phyloP scores from a whole-genome alignment of 495 filamentous ascomycete genomes.

The Podospora australis region DNA sequence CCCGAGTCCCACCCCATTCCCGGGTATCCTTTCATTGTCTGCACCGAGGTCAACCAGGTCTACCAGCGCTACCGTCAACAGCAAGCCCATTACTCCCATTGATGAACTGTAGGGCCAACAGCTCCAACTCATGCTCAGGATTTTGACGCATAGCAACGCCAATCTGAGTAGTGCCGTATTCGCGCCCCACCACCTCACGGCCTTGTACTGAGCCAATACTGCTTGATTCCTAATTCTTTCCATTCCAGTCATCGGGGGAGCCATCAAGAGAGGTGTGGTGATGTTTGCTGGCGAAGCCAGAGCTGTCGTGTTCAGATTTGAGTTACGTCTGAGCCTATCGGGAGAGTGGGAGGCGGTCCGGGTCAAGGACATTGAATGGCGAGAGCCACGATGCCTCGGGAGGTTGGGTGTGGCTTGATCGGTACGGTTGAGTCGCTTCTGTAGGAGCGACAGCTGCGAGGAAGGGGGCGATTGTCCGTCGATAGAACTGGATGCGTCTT shows the following conservation, averaged over 20 bases:
- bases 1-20: background rate
- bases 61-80: conserved; percentile 33
- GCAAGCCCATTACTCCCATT: conserved; percentile 24
- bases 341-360: conserved; percentile 19
- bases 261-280: conserved; percentile 49
- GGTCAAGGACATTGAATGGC: conserved; percentile 4
- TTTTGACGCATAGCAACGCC: conserved; percentile 32
- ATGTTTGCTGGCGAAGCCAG: conserved; percentile 26
- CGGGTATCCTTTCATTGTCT: conserved; percentile 2
- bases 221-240: conserved; percentile 31
- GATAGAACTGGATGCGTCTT: conserved; percentile 12
- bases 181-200: conserved; percentile 16
- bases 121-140: conserved; percentile 31
- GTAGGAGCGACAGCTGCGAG: conserved; percentile 20
- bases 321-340: conserved; percentile 7
- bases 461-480: conserved; percentile 24
- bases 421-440: conserved; percentile 19
- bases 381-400: background rate
- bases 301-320: conserved; percentile 13
- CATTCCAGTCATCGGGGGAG: conserved; percentile 45
- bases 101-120: conserved; percentile 42
- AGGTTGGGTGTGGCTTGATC: background rate
- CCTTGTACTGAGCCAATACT: conserved; percentile 24
- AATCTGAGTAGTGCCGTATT: conserved; percentile 27
- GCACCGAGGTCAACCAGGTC: conserved; percentile 27